These are phyloP conservation scores for Kernera saxatilis DNA, from an alignment of 345 rosid species.

Conservation along the genomic window DNA sequence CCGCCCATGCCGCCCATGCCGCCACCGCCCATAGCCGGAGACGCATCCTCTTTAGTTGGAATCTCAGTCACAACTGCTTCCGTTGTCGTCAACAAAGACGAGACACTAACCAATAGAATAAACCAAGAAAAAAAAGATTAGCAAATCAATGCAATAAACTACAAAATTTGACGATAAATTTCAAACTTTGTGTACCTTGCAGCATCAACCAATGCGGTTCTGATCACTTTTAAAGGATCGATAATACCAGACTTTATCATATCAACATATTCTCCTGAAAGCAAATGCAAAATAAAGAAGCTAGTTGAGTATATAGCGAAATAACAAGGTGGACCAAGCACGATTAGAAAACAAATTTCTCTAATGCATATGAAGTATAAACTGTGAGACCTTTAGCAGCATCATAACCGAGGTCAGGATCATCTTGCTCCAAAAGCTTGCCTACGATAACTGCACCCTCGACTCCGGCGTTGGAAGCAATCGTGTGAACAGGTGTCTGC, in stretches of 20 bases:
- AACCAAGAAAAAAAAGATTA: background rate
- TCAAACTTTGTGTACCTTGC: slow-evolving; percentile 49
- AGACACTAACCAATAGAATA: slow-evolving; percentile 47
- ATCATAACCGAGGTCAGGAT: slow-evolving; percentile 84
- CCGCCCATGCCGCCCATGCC: slow-evolving; percentile 71
- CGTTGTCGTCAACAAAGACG: slow-evolving; percentile 88
- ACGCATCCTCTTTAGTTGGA: slow-evolving; percentile 70
- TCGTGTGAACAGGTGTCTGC: slow-evolving; percentile 83
- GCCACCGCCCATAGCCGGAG: slow-evolving; percentile 54
- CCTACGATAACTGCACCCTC: slow-evolving; percentile 97
- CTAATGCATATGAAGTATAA: background rate
- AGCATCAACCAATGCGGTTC: slow-evolving; percentile 93
- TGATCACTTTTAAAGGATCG: slow-evolving; percentile 91
- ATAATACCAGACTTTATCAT: slow-evolving; percentile 93
- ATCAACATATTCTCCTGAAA: slow-evolving; percentile 83
- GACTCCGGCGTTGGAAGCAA: slow-evolving; percentile 86
- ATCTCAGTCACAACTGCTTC: slow-evolving; percentile 86
- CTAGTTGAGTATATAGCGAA: background rate
- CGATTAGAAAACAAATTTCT: background rate
- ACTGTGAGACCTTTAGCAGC: slow-evolving; percentile 91
- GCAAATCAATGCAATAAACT: background rate
- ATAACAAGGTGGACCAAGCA: background rate
- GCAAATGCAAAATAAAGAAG: background rate
- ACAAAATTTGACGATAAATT: background rate
- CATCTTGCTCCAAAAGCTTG: slow-evolving; percentile 85